phyloP scores from a whole-genome alignment of 2,329 filamentous ascomycete genomes.

The Paracorniculantispora psalliotae region DNA sequence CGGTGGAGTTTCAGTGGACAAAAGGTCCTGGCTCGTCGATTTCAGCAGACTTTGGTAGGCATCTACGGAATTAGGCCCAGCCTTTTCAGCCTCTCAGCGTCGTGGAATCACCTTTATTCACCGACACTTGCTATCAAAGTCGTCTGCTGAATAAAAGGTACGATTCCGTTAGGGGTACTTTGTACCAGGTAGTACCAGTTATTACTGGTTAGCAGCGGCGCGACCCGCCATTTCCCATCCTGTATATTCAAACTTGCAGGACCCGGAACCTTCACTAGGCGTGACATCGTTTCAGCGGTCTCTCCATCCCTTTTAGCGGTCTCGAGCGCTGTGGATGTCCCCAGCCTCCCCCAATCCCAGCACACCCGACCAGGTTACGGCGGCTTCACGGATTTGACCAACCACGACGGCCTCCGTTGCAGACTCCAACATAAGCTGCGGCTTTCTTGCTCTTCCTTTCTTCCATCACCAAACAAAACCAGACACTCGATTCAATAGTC shows the following conservation, averaged over 20 bases:
- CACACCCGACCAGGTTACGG: background rate
- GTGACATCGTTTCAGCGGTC: background rate
- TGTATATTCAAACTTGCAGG: background rate
- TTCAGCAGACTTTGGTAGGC: too few species aligned
- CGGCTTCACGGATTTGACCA: background rate
- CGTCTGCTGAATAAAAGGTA: background rate
- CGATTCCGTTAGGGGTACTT: background rate
- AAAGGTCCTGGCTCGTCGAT: too few species aligned
- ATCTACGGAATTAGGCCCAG: too few species aligned
- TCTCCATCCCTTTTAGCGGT: background rate
- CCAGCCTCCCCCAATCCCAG: background rate
- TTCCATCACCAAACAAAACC: background rate
- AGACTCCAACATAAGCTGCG: background rate
- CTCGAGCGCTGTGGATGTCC: background rate
- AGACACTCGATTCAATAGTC: background rate
- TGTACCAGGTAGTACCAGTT: background rate
- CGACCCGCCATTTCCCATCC: slow-evolving; percentile 6
- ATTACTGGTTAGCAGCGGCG: background rate
- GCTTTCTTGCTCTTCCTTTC: background rate
- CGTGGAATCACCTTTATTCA: too few species aligned
- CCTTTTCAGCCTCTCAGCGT: too few species aligned
- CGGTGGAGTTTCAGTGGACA: slow-evolving; percentile 2
- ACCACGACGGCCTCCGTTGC: background rate
- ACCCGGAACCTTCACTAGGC: background rate
- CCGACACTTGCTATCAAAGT: slow-evolving; percentile 5